Percentiles rank a stretch among this genome's conserved stretches.
These are phyloP conservation scores for Solanum hybrid DNA, from an alignment of 305 asterid species.

Conservation along the genomic window DNA sequence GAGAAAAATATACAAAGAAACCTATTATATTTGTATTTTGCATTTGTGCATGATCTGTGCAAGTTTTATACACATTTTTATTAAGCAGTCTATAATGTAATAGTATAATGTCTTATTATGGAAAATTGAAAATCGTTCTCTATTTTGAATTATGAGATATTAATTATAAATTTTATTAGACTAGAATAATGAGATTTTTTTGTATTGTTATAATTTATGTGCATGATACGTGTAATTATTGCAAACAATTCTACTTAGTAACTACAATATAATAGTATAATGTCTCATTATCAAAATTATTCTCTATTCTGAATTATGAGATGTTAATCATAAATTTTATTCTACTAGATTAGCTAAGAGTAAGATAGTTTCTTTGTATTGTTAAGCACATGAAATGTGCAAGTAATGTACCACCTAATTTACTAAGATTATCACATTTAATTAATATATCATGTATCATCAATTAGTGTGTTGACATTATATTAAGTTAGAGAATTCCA, in stretches of 20 bases:
- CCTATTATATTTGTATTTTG: background rate
- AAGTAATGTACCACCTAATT: too few relatives aligned
- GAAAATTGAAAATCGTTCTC: background rate
- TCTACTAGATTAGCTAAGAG: too few relatives aligned
- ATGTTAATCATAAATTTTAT: too few relatives aligned
- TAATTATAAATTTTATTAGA: too few relatives aligned
- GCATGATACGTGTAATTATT: background rate
- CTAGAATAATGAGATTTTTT: background rate
- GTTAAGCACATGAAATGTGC: too few relatives aligned
- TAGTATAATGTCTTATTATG: background rate
- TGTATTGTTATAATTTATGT: background rate
- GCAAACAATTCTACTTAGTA: background rate
- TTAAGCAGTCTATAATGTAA: background rate
- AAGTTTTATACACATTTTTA: background rate
- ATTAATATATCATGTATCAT: too few relatives aligned
- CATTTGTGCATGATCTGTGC: background rate
- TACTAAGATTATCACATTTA: too few relatives aligned
- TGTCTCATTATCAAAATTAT: too few relatives aligned
- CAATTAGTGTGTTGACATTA: too few relatives aligned
- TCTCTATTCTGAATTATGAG: too few relatives aligned
- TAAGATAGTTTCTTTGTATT: too few relatives aligned
- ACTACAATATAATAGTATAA: background rate
- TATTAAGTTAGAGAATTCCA: too few relatives aligned
- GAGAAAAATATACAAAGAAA: background rate
- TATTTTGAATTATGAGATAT: background rate